Evolutionary conservation across 768 basidiomycete species (phyloP), one percentile per base, ranked within the genome.

Genomic region (Russula earlei): DNA sequence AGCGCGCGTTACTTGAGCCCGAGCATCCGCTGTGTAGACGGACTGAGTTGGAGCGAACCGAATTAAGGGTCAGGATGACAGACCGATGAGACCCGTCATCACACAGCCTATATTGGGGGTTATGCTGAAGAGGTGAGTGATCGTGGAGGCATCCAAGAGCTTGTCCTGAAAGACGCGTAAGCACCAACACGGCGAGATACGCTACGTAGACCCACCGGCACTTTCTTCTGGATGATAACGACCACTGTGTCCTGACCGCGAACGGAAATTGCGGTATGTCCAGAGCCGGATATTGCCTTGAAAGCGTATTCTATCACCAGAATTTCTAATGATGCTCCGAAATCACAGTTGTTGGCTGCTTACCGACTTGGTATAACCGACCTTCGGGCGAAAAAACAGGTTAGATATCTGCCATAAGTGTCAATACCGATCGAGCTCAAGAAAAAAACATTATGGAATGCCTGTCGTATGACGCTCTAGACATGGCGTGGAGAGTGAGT

Each of bases 311-410:
- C 94, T 97, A 48, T 8, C 47, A 31, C 19, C n/a, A 27, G 15
- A 27, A 33, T 55, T 46, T 45, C 41, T 56, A 15, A 33, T 25
- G 24, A 5, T 24, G 20, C 24, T 25, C 17, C 5, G 29, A 33
- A 1, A 12, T 24, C n/a, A 11, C 2, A 29, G 11, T 8, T 12
- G n/a, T n/a, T n/a, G n/a, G n/a, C 3, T 41, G 75, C 87, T 64
- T 65, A 90, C 92, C 96, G 68, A 98, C 95, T 93, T 99, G 96
- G 69, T 98, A 99, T 56, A 99, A 74, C 54, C 95, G 83, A 38
- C 96, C 96, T 74, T 99, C 92, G 2, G 93, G 93, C 2, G 91
- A 96, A 76, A 96, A 96, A 63, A 97, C 90, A 25, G n/a, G 95
- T 97, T 43, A 98, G 83, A 72, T 91, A 97, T 78, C 91, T 87